Conservation (phyloP, 2,329 filamentous ascomycete species). For the Diaporthe citri region DNA sequence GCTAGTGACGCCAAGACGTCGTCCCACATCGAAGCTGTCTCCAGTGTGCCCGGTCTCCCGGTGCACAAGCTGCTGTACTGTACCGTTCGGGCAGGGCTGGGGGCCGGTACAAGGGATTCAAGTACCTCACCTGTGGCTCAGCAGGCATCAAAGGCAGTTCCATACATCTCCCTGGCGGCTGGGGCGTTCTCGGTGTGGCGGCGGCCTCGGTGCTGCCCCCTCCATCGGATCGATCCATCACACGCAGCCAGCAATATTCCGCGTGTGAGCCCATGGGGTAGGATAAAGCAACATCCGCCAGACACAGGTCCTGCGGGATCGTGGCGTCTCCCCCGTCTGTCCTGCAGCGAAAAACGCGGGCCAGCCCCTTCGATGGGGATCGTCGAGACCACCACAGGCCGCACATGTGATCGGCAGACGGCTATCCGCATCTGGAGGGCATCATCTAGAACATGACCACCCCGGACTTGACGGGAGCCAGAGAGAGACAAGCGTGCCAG, state of each 20-base stretch:
- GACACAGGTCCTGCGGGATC: not conserved
- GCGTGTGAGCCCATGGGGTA: not conserved
- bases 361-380: not conserved
- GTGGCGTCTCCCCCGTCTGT: not conserved
- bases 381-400: not conserved
- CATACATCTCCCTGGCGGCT: not conserved
- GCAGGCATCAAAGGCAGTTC: not conserved
- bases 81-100: not conserved
- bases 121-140: not conserved
- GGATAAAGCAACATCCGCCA: not conserved
- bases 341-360: not conserved
- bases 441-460: slow-evolving; percentile 10
- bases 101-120: not conserved
- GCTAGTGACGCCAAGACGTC: slow-evolving; percentile 27
- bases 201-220: not conserved
- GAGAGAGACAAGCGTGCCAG: slow-evolving; percentile 7
- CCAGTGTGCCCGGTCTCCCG: not conserved
- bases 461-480: slow-evolving; percentile 12
- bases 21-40: slow-evolving; percentile 12
- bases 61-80: too few species aligned
- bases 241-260: not conserved
- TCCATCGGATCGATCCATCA: not conserved
- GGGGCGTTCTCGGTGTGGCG: not conserved
- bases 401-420: slow-evolving; percentile 19
- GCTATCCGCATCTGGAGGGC: slow-evolving; percentile 10